Conservation (phyloP, 2,329 filamentous ascomycete genomes). For the Macrophomina phaseolina region DNA sequence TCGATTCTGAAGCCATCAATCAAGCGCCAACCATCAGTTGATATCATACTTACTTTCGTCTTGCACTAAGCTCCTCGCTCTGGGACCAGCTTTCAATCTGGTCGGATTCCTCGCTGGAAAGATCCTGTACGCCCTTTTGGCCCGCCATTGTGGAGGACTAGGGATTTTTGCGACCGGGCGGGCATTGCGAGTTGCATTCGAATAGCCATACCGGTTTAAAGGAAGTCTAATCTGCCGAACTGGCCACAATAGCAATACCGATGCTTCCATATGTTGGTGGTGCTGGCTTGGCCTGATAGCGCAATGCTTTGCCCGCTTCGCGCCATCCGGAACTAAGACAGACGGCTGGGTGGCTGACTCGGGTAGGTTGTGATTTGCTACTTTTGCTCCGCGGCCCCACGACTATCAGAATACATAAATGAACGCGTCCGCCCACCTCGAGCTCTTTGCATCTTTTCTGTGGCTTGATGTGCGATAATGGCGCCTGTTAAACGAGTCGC, state of each 20-base stretch:
- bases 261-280: not conserved
- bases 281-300: conserved; percentile 22
- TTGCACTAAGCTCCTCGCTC: not conserved
- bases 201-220: not conserved
- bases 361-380: not conserved
- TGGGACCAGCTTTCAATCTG: not conserved
- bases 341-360: not conserved
- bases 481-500: conserved; percentile 48
- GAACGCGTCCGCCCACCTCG: not conserved
- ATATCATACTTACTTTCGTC: not conserved
- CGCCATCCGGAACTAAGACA: conserved; percentile 2
- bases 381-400: conserved; percentile 3
- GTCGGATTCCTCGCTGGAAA: not conserved
- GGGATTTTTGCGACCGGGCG: not conserved
- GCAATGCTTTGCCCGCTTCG: conserved; percentile 8
- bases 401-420: conserved; percentile 1
- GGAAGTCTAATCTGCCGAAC: not conserved
- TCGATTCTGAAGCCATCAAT: conserved; percentile 50
- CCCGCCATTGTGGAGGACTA: not conserved
- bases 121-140: not conserved
- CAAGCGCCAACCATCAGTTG: not conserved
- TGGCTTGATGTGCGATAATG: not conserved
- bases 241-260: not conserved
- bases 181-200: not conserved
- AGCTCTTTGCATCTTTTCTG: not conserved